Evolutionary conservation across 441 rosid species (phyloP), one percentile per base, ranked within the genome.

Genomic region (Eruca vesicaria): DNA sequence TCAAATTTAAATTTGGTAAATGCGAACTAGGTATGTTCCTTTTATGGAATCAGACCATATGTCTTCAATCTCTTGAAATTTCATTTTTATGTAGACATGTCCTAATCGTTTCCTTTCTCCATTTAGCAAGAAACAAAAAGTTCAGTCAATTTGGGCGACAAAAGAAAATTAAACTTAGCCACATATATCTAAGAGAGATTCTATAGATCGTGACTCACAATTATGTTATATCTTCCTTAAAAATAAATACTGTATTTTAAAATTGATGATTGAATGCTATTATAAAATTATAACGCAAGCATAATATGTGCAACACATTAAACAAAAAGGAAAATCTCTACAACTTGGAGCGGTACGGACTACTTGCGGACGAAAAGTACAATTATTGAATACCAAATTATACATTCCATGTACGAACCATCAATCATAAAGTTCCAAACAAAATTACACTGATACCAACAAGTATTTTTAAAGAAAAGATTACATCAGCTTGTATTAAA

Each of bases 111-210:
- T 71, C 2, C n/a, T 19, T 78, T 38, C 68, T 79, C 73, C 58
- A 19, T 61, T 33, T 16, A 7, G 62, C 33, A 50, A 50, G 32
- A 29, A 23, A 43, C 0, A 5, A 29, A 53, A 50, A 65, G 57
- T 18, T 65, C 18, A 26, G 93, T 89, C 93, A 91, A 89, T 77
- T 79, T 82, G 75, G 93, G 86, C 89, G 78, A 81, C 89, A 73
- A 43, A 41, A 11, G 75, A 43, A 63, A 20, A 31, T n/a, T 23
- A 43, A 35, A 56, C 8, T 32, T 45, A 28, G 55, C 66, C 69
- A 18, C 72, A 53, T 35, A 69, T 59, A 58, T 16, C 4, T 21
- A 8, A 26, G 52, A 63, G 41, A 6, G 6, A 26, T 63, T 33
- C 15, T 35, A 53, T 28, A 65, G 36, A 43, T 28, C 2, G 16